phyloP scores from a whole-genome alignment of 768 basidiomycete genomes.

The Suillus bovinus region DNA sequence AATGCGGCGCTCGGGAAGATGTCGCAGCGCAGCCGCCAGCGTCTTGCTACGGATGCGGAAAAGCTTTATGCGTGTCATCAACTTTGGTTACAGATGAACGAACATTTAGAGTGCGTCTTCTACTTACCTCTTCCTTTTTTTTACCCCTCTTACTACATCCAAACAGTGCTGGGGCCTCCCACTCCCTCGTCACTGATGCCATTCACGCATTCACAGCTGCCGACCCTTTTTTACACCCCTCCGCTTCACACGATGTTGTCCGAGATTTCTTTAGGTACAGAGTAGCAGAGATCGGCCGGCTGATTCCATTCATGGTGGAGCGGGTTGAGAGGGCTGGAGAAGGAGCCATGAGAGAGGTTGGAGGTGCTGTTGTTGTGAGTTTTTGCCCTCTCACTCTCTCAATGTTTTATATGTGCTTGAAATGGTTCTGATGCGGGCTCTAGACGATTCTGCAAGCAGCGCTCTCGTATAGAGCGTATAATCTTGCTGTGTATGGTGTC shows the following conservation, averaged over 20 bases:
- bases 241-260: conserved; percentile 63
- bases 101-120: conserved; percentile 56
- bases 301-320: conserved; percentile 62
- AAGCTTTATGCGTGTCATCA: conserved; percentile 80
- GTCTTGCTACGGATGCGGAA: conserved; percentile 80
- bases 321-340: conserved; percentile 24
- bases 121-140: background rate
- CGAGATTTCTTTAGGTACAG: conserved; percentile 82
- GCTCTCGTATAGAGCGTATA: conserved; percentile 71
- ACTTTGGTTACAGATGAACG: conserved; percentile 79
- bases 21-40: conserved; percentile 75
- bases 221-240: conserved; percentile 14
- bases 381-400: background rate
- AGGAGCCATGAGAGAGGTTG: conserved; percentile 39
- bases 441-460: conserved; percentile 77
- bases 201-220: conserved; percentile 68
- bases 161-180: conserved; percentile 52
- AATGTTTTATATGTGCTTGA: conserved; percentile 2
- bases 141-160: conserved; percentile 6
- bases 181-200: conserved; percentile 68
- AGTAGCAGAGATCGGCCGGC: conserved; percentile 61
- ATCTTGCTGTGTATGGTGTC: conserved; percentile 76
- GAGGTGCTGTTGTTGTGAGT: conserved; percentile 59
- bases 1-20: conserved; percentile 84
- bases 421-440: background rate